A percentile compares a stretch with the other conserved stretches of the same genome.
Evolutionary conservation across 192 early-diverging fungal genomes (phyloP).

Genomic region (Coemansia asiatica): DNA sequence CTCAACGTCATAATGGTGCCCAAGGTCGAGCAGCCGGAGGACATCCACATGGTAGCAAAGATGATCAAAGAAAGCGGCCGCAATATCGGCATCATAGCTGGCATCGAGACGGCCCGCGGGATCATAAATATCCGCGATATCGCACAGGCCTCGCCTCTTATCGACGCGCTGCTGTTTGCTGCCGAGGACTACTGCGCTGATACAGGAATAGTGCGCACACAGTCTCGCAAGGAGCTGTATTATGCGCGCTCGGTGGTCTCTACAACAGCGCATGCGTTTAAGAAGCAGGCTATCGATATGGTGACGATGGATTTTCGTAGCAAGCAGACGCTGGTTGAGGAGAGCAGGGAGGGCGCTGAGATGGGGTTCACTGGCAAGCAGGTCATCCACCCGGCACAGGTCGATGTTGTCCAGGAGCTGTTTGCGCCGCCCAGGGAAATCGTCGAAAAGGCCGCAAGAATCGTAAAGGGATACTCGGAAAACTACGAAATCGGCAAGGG

Average conservation of each 20-base stretch:
- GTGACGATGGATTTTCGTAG: conserved; percentile 88
- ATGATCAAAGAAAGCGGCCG: conserved; percentile 70
- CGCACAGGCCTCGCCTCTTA: conserved; percentile 65
- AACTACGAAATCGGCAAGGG: conserved; percentile 74
- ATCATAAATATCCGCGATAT: conserved; percentile 87
- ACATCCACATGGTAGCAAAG: conserved; percentile 71
- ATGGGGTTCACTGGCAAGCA: conserved; percentile 98
- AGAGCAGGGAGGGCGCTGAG: conserved; percentile 79
- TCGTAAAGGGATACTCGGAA: conserved; percentile 69
- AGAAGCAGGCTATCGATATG: conserved; percentile 91
- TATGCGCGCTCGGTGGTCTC: conserved; percentile 78
- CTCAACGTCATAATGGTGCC: conserved; percentile 83
- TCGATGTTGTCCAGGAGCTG: conserved; percentile 74
- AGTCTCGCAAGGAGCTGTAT: conserved; percentile 69
- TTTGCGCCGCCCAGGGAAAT: conserved; percentile 74
- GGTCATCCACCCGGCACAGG: conserved; percentile 89
- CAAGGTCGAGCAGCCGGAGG: conserved; percentile 78
- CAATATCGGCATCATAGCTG: conserved; percentile 79
- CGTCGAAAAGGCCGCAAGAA: conserved; percentile 65
- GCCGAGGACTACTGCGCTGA: conserved; percentile 97
- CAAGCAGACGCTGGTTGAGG: conserved; percentile 66
- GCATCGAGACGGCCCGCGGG: conserved; percentile 84
- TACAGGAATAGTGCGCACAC: conserved; percentile 75
- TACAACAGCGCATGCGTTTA: conserved; percentile 78
- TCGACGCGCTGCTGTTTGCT: conserved; percentile 86